Evolutionary conservation across 805 yeast species (phyloP), one percentile per base, ranked within the genome.

Genomic region (Cyberlindnera americana): DNA sequence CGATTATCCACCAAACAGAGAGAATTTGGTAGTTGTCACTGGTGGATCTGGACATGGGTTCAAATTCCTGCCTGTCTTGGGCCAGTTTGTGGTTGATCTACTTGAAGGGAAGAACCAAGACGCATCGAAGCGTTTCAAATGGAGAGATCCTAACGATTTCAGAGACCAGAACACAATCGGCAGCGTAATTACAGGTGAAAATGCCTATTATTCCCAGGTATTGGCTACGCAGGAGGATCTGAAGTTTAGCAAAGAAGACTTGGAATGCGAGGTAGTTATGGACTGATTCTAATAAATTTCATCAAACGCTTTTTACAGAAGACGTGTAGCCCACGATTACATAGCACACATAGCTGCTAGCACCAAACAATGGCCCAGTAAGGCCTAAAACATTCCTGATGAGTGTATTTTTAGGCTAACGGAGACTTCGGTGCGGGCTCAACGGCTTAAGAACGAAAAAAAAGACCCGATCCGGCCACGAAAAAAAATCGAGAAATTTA

Each of bases 21-120:
- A 49, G 21, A 53, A 52, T 17, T 36, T 62, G 24, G 34, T 62
- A 6, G 46, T 62, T 11, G 64, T 57, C n/a, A 56, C 64, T 18
- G 66, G 66, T 33, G 67, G 64, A 3, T 60, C 62, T 5, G 67
- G 67, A 3, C 65, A 62, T 44, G 66, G 58, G 1, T 62, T 63
- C 40, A 63, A 61, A 42, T 57, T 61, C 38, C 41, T 62, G n/a
- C 67, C 67, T 6, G 54, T 58, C 3, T 44, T 62, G 6, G 67
- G 67, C 2, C 50, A 53, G 27, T 62, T 50, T 33, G 49, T 59
- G 5, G 60, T 60, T n/a, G 54, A 54, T 41, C 56, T 56, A 26
- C 33, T 69, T 15, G 66, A 67, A 41, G 60, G 57, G 9, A 35
- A 42, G 46, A 31, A 60, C 46, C 59, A 57, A 34, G 50, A 56